Base-by-base conservation (phyloP, 805 yeast species). In the Kluyveromyces nonfermentans region DNA sequence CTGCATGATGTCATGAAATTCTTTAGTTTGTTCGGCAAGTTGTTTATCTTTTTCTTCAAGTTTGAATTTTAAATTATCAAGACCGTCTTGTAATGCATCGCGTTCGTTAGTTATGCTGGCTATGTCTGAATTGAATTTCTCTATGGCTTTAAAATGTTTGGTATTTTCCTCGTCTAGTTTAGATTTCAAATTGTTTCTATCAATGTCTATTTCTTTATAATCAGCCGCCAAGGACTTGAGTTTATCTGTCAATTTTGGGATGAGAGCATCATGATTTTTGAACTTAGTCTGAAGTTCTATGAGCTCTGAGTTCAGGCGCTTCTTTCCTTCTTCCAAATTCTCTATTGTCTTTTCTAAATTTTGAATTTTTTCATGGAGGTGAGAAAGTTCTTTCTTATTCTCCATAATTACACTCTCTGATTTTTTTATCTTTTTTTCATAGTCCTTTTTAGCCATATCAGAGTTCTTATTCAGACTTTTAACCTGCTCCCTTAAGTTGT, bases 401-500 rank as follows among this genome's bases (percentile, higher is more conserved):
- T 35, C 45, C 37, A 31, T 12, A 6, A 25, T 7, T 1, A 18
- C 6, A 8, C 25, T 16, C 12, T 30, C 16, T 39, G 50, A 46
- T 35, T 63, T 52, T 21, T 49, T 53, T 2, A 36, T 20, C 45
- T 53, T 6, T 9, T 37, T 44, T 52, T 21, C 37, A 51, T 46
- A 42, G 50, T 35, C 40, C 47, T 41, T 45, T 47, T 35, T 21
- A 42, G 56, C 57, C 19, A 54, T 54, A 39, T 55, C 56, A 9
- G 54, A 48, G 33, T 53, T 56, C 14, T 48, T 43, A 48, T 3
- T 60, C 57, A 0, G 54, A 49, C 33, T 68, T 72, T 16, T 67
- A 71, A 3, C 60, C 57, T 25, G 73, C 73, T 35, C 68, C 73
- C 45, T 77, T 74, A 72, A 53, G 0, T 73, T 72, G 1, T 74